phyloP scores from a whole-genome alignment of 2,329 filamentous ascomycete genomes.

The Cladosporium sp. region DNA sequence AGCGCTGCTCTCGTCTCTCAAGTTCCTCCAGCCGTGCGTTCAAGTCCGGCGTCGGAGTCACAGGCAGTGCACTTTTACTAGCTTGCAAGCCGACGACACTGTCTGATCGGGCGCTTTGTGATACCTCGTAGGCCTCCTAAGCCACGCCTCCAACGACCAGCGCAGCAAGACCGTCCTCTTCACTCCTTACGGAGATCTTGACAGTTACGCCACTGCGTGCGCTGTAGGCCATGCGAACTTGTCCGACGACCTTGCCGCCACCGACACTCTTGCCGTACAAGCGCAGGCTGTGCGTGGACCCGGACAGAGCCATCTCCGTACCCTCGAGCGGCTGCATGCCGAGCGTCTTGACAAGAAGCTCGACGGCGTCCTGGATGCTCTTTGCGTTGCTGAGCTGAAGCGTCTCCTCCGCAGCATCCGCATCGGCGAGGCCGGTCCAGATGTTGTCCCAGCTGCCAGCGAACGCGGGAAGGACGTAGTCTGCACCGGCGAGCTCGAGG shows the following conservation, averaged over 20 bases:
- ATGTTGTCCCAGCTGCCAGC: conserved; percentile 93
- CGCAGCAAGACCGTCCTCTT: conserved; percentile 87
- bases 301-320: conserved; percentile 84
- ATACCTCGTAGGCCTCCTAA: conserved; percentile 46
- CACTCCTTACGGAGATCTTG: conserved; percentile 88
- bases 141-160: conserved; percentile 82
- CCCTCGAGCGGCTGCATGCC: conserved; percentile 93
- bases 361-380: conserved; percentile 94
- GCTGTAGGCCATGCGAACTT: conserved; percentile 89
- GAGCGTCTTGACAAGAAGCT: conserved; percentile 80
- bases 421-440: conserved; percentile 77
- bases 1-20: neutral
- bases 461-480: conserved; percentile 92
- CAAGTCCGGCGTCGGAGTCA: neutral
- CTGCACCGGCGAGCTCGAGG: conserved; percentile 83
- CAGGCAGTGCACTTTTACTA: neutral
- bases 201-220: conserved; percentile 92
- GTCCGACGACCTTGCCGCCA: conserved; percentile 83
- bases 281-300: conserved; percentile 91
- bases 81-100: conserved; percentile 1
- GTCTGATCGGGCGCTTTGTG: neutral
- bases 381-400: conserved; percentile 83
- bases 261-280: conserved; percentile 92
- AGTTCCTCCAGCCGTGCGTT: neutral
- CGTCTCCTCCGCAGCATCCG: conserved; percentile 87